A percentile compares a stretch with the other conserved stretches of the same genome.
Conservation (phyloP, 2,329 filamentous ascomycete species). For the Trichoderma koningiopsis region DNA sequence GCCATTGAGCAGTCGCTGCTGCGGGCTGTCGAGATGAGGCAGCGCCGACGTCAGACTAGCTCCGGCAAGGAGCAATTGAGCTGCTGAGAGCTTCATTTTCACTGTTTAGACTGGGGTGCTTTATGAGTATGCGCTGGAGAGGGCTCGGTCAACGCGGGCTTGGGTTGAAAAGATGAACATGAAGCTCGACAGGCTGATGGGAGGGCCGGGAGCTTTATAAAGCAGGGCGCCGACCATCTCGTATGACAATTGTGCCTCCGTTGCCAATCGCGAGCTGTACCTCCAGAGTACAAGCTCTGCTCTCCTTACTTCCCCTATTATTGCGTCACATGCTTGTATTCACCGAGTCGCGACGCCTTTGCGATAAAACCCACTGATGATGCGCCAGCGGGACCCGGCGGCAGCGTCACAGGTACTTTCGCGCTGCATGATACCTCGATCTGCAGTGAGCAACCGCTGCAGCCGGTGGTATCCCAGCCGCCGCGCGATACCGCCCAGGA, state of each 20-base stretch:
- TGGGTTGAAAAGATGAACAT: not conserved
- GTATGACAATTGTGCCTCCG: slow-evolving; percentile 23
- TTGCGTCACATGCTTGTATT: not conserved
- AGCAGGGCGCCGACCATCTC: not conserved
- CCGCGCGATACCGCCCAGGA: not conserved
- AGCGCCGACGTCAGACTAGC: slow-evolving; percentile 31
- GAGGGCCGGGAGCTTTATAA: slow-evolving; percentile 12
- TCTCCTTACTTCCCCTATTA: not conserved
- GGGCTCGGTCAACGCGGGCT: not conserved
- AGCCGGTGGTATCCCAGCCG: not conserved
- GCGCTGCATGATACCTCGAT: not conserved
- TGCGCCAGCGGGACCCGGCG: slow-evolving; percentile 10
- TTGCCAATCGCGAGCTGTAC: slow-evolving; percentile 3
- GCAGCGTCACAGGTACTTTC: not conserved
- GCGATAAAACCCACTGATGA: not conserved
- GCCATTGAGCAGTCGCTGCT: slow-evolving; percentile 56
- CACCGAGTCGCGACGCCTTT: slow-evolving; percentile 7
- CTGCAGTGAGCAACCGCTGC: not conserved
- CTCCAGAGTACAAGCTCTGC: slow-evolving; percentile 1
- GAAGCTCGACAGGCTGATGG: not conserved
- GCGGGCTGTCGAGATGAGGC: slow-evolving; percentile 52
- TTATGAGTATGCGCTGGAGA: not conserved
- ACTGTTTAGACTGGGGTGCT: not conserved
- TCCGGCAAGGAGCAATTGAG: slow-evolving; percentile 35
- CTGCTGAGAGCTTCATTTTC: slow-evolving; percentile 35